phyloP scores from a whole-genome alignment of 371 early-diverging fungal genomes.

The Mucor circinelloides region DNA sequence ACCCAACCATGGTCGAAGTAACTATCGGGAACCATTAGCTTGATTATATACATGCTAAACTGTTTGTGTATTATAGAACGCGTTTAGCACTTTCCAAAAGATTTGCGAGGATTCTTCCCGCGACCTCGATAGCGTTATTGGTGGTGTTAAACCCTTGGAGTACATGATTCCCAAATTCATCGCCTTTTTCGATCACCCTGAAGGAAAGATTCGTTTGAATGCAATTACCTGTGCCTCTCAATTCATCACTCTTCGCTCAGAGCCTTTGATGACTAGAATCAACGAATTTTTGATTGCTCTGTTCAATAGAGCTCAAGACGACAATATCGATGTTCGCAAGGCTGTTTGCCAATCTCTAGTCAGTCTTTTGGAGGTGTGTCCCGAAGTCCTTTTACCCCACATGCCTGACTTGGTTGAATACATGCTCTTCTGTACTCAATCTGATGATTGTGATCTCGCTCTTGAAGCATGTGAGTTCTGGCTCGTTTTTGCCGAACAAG shows the following conservation, averaged over 20 bases:
- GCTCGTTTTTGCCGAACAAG: constrained; percentile 94
- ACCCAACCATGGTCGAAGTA: constrained; percentile 79
- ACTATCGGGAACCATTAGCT: constrained; percentile 4
- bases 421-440: constrained; percentile 91
- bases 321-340: constrained; percentile 79
- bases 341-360: constrained; percentile 94
- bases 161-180: constrained; percentile 89
- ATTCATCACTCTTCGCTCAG: constrained; percentile 74
- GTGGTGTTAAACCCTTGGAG: constrained; percentile 75
- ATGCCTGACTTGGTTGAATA: constrained; percentile 86
- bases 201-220: constrained; percentile 69
- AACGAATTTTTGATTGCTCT: constrained; percentile 77
- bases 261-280: constrained; percentile 72
- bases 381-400: constrained; percentile 81
- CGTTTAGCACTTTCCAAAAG: constrained; percentile 85
- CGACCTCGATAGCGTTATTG: constrained; percentile 73
- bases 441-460: constrained; percentile 81
- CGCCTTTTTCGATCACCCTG: constrained; percentile 75
- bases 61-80: constrained; percentile 57
- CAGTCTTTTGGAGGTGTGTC: constrained; percentile 80
- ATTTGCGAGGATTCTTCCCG: constrained; percentile 91
- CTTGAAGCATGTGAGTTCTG: constrained; percentile 98
- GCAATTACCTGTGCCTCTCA: constrained; percentile 82
- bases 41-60: no score
- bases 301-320: constrained; percentile 82